phyloP scores from a whole-genome alignment of 768 basidiomycete species.

The Nidularia sp. region DNA sequence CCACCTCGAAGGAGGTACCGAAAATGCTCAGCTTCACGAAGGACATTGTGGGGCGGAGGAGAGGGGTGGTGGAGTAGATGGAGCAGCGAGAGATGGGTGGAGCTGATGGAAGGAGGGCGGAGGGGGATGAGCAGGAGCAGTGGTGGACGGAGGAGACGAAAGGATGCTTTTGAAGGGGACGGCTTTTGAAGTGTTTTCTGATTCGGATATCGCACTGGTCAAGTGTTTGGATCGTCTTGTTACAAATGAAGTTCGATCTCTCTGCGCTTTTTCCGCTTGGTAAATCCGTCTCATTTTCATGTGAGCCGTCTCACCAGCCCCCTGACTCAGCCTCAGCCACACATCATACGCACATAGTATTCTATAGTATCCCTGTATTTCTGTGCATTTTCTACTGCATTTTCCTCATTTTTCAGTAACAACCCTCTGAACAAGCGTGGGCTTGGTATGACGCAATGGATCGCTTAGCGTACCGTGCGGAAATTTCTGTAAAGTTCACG shows the following conservation, averaged over 20 bases:
- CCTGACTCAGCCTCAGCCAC: neutral
- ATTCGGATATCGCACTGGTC: conserved; percentile 8
- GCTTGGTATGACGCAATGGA: conserved; percentile 15
- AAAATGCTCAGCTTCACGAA: conserved; percentile 99
- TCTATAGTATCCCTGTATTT: no score
- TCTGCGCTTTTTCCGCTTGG: neutral
- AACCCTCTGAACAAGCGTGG: neutral
- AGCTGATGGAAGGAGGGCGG: conserved; percentile 1
- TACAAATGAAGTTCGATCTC: neutral
- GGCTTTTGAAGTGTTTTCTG: conserved; percentile 12
- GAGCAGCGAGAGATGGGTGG: conserved; percentile 1
- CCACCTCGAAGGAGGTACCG: conserved; percentile 93
- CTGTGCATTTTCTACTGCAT: neutral
- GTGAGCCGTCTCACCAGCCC: neutral
- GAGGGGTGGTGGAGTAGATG: conserved; percentile 7
- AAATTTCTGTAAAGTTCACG: conserved; percentile 1
- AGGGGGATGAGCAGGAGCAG: conserved; percentile 4
- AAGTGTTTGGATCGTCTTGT: neutral
- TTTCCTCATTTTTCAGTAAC: neutral
- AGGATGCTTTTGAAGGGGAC: neutral
- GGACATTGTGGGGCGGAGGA: conserved; percentile 51
- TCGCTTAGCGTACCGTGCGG: neutral
- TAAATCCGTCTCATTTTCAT: neutral
- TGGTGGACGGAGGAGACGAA: no score
- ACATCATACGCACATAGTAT: neutral